Percentiles rank a stretch among this genome's conserved stretches.
Evolutionary conservation across 116 monocot species (phyloP).

Genomic region (Papilionanthe hybrid): DNA sequence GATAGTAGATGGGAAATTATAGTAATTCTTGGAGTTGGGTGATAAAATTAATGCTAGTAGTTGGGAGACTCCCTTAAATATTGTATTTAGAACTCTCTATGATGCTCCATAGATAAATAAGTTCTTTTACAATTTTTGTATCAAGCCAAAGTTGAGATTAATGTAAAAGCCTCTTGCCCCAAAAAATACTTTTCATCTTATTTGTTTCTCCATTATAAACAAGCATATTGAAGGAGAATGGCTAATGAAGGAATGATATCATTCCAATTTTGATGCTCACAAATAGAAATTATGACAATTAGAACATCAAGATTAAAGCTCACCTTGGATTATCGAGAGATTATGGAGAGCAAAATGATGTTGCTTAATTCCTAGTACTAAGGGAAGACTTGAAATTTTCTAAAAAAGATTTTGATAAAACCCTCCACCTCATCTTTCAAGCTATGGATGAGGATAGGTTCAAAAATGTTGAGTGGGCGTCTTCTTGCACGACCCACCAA

Average conservation of each 20-base stretch:
- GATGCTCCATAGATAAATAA: too few relatives aligned
- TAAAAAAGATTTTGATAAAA: not conserved
- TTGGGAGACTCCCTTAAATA: too few relatives aligned
- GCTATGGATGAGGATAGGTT: not conserved
- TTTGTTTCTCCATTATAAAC: not conserved
- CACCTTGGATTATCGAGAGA: not conserved
- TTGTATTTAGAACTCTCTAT: too few relatives aligned
- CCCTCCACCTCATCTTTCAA: not conserved
- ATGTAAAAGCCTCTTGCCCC: too few relatives aligned
- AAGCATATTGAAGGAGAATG: not conserved
- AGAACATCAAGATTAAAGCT: not conserved
- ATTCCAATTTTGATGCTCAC: not conserved
- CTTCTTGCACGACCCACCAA: too few relatives aligned
- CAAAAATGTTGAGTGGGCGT: not conserved
- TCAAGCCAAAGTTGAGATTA: too few relatives aligned
- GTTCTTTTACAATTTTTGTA: too few relatives aligned
- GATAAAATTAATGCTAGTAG: too few relatives aligned
- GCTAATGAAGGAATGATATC: not conserved
- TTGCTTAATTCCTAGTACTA: not conserved
- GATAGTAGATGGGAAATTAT: too few relatives aligned
- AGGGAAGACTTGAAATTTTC: not conserved
- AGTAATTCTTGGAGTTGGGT: too few relatives aligned
- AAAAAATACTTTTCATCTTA: too few relatives aligned
- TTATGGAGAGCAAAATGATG: not conserved
- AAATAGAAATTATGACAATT: not conserved